Base-by-base conservation (phyloP, 331 rosid genomes). In the Stylosanthes scabra region DNA sequence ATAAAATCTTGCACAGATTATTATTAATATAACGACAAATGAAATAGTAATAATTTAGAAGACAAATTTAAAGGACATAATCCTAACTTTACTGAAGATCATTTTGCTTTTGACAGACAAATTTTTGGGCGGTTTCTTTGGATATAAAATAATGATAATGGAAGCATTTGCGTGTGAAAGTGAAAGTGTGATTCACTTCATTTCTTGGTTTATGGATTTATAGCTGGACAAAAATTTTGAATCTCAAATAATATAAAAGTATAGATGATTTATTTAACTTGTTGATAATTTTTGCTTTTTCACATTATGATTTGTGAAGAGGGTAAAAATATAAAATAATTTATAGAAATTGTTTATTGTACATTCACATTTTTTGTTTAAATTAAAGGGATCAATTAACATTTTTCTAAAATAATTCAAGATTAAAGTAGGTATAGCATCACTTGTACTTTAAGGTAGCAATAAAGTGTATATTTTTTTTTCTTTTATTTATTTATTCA, bases 81-180 rank as follows among this genome's bases (percentile, higher is more conserved):
- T 52, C 11, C 58, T 52, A 52, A 52, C 7, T 52, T 14, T 10
- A 52, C 28, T 52, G 28, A 5, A 52, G 58, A 3, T 55, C 29
- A 37, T 71, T 44, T 44, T 58, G 8, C 34, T 44, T 59, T 44
- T 29, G 69, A 7, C 8, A 49, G 25, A 8, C 66, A 14, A 2
- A 44, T 55, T 55, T 74, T 10, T 31, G 61, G 73, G 59, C 58
- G 60, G 66, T 66, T 3, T 44, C 10, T 52, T 52, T 14, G 14
- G 58, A 6, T 52, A 5, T 34, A 34, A 34, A 34, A 34, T 34
- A 34, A 34, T 34, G 39, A 16, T 7, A 42, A 27, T 58, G 59
- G 29, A 3, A 34, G 39, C 39, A 34, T 34, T 34, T 34, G 39
- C 60, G 58, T 75, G 78, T 74, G 42, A 74, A 74, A 64, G 65